These are phyloP conservation scores for Fraxinus sp. DNA, from an alignment of 305 asterid genomes.

Conservation along the genomic window DNA sequence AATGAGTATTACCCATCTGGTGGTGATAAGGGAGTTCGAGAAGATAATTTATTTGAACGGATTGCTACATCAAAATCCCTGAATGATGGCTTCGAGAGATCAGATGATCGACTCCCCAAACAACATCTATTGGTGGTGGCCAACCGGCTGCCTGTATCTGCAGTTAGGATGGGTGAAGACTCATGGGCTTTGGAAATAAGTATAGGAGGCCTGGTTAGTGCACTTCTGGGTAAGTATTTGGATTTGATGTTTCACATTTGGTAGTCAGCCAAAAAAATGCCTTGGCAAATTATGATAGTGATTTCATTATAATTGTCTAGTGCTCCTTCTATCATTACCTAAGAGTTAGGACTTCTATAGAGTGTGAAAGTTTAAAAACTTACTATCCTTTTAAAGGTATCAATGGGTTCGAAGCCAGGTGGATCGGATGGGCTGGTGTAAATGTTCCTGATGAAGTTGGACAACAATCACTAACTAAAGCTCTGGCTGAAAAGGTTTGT, in stretches of 20 bases:
- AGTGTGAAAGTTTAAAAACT: background rate
- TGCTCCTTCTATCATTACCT: conserved; percentile 8
- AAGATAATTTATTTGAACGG: conserved; percentile 46
- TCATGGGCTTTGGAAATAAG: conserved; percentile 78
- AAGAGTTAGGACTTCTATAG: conserved; percentile 9
- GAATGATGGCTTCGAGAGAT: conserved; percentile 40
- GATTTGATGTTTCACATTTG: conserved; percentile 6
- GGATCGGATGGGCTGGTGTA: conserved; percentile 98
- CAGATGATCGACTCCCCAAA: conserved; percentile 42
- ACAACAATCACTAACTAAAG: conserved; percentile 72
- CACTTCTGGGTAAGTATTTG: conserved; percentile 65
- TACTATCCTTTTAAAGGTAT: conserved; percentile 48
- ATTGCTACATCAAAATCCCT: conserved; percentile 24
- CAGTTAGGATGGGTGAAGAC: conserved; percentile 68
- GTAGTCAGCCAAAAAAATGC: background rate
- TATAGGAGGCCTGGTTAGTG: conserved; percentile 83
- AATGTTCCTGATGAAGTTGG: conserved; percentile 84
- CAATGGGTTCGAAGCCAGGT: conserved; percentile 74
- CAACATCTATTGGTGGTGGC: conserved; percentile 83
- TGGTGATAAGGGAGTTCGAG: conserved; percentile 45
- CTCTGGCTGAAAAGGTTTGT: conserved; percentile 74
- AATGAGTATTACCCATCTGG: conserved; percentile 36
- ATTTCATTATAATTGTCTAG: background rate
- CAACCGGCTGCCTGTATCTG: conserved; percentile 79
- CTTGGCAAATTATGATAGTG: background rate